These are phyloP conservation scores for Paramecium sonneborni DNA, from an alignment of 73 alveolate genomes.

Conservation along the genomic window DNA sequence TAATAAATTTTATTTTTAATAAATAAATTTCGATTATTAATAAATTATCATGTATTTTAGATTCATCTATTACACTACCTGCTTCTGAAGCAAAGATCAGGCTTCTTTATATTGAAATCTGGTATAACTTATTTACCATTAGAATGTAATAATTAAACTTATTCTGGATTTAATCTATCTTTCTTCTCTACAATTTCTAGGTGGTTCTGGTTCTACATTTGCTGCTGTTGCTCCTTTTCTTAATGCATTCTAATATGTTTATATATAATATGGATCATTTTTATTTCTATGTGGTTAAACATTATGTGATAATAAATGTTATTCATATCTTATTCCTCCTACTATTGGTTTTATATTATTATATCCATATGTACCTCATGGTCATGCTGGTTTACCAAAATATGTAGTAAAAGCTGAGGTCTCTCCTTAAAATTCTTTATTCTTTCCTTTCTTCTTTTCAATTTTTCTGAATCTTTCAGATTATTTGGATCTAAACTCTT, in stretches of 20 bases:
- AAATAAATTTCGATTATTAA: too few species aligned
- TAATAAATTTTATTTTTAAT: too few species aligned
- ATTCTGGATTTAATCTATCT: conserved; percentile 77
- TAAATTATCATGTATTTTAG: neutral
- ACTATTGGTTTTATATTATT: conserved; percentile 93
- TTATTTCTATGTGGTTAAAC: conserved; percentile 93
- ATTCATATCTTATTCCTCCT: conserved; percentile 95
- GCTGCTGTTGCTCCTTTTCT: conserved; percentile 77
- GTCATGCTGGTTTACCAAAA: conserved; percentile 98
- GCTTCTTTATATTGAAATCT: conserved; percentile 59
- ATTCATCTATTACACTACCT: conserved; percentile 25
- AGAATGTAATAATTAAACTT: neutral
- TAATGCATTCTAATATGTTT: conserved; percentile 88
- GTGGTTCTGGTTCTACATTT: conserved; percentile 76
- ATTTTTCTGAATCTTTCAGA: conserved; percentile 44
- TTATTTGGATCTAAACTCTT: conserved; percentile 58
- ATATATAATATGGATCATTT: conserved; percentile 87
- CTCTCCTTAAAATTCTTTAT: conserved; percentile 81
- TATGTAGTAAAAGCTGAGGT: conserved; percentile 94
- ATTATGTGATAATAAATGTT: conserved; percentile 92
- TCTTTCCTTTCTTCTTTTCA: conserved; percentile 70
- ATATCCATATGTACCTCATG: conserved; percentile 94
- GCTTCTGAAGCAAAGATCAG: conserved; percentile 67
- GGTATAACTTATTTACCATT: neutral
- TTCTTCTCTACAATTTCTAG: conserved; percentile 84